phyloP scores from a whole-genome alignment of 2,329 filamentous ascomycete species.

The Aphanoascus verrucosus region DNA sequence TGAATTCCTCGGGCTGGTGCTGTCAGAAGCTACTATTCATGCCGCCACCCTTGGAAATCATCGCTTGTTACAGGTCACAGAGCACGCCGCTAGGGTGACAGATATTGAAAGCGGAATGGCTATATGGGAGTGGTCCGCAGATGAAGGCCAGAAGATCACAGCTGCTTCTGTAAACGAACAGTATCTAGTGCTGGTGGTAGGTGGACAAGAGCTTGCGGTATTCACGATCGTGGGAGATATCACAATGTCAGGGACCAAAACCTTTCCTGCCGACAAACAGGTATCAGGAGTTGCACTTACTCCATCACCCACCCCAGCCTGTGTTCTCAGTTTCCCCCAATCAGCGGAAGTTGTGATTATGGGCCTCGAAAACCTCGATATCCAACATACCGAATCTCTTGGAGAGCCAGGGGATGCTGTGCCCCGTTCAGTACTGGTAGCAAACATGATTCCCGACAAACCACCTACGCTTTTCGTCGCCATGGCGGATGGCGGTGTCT shows the following conservation, averaged over 20 bases:
- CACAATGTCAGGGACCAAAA: slow-evolving; percentile 47
- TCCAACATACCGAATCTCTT: slow-evolving; percentile 54
- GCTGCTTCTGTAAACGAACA: slow-evolving; percentile 63
- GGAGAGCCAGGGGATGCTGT: slow-evolving; percentile 61
- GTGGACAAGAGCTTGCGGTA: slow-evolving; percentile 61
- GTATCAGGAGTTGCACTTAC: slow-evolving; percentile 76
- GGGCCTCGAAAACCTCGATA: slow-evolving; percentile 54
- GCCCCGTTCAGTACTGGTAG: slow-evolving; percentile 69
- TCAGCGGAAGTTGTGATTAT: slow-evolving; percentile 69
- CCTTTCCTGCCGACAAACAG: slow-evolving; percentile 58
- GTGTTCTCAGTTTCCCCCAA: slow-evolving; percentile 79
- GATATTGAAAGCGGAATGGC: slow-evolving; percentile 40
- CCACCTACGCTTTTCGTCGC: slow-evolving; percentile 73
- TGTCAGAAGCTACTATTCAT: slow-evolving; percentile 63
- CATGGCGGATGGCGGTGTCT: slow-evolving; percentile 83
- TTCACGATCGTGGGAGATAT: slow-evolving; percentile 53
- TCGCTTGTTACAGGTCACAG: slow-evolving; percentile 66
- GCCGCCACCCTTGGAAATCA: slow-evolving; percentile 54
- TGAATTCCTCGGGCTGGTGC: slow-evolving; percentile 57
- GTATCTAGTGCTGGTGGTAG: slow-evolving; percentile 61
- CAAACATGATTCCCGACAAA: slow-evolving; percentile 58
- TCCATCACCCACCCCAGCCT: slow-evolving; percentile 50
- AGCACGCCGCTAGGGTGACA: slow-evolving; percentile 50
- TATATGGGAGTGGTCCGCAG: slow-evolving; percentile 38
- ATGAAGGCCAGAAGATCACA: slow-evolving; percentile 50